A percentile compares a stretch with the other conserved stretches of the same genome.
phyloP scores from a whole-genome alignment of 805 yeast genomes.

The Schizosaccharomyces japonicus region DNA sequence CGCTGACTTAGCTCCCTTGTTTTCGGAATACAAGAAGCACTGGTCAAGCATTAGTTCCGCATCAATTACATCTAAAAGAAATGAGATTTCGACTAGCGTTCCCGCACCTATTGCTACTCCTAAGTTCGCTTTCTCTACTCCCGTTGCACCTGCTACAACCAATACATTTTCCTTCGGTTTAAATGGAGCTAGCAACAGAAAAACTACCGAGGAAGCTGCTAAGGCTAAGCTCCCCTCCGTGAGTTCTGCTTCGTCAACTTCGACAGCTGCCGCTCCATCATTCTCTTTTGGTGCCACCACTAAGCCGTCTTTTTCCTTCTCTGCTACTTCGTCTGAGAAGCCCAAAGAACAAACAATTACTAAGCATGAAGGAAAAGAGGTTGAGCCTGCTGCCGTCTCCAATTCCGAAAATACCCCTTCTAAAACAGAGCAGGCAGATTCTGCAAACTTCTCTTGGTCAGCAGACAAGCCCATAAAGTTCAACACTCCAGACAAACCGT shows the following conservation, averaged over 20 bases:
- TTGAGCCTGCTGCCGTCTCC: not conserved
- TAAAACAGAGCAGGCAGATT: not conserved
- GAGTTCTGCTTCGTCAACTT: not conserved
- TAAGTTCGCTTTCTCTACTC: not conserved
- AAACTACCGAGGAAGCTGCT: not conserved
- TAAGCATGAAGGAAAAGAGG: not conserved
- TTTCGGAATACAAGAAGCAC: not conserved
- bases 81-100: not conserved
- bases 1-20: not conserved
- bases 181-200: not conserved
- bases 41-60: not conserved
- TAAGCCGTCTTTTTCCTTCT: not conserved
- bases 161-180: not conserved
- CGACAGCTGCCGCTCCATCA: not conserved
- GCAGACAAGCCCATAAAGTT: constrained; percentile 2
- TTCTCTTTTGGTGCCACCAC: not conserved
- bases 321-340: not conserved
- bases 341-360: not conserved
- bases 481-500: not conserved
- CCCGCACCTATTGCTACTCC: not conserved
- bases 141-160: not conserved
- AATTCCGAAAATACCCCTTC: not conserved
- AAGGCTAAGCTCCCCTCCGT: not conserved
- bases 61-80: not conserved
- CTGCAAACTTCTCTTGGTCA: constrained; percentile 3